Conservation (phyloP, 108 stramenopile species). For the Chaetoceros tenuissimus region DNA sequence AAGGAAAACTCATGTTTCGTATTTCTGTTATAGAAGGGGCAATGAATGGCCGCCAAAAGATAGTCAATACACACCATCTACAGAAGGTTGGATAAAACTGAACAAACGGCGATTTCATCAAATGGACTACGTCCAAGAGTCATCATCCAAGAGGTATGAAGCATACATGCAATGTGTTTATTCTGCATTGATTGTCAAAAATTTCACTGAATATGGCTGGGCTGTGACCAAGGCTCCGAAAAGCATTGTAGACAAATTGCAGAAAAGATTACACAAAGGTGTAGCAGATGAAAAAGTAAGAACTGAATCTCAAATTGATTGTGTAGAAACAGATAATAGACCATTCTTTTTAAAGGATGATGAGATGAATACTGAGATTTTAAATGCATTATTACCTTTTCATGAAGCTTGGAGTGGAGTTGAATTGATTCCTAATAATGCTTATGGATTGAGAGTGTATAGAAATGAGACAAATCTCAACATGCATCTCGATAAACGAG, state of each 20-base stretch:
- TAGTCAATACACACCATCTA: no score
- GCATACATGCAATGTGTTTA: slow-evolving; percentile 21
- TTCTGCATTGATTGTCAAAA: slow-evolving; percentile 18
- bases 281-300: not conserved
- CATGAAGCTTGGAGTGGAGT: slow-evolving; percentile 28
- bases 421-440: slow-evolving; percentile 22
- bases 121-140: no score
- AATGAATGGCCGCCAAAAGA: no score
- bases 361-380: not conserved
- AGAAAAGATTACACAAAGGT: not conserved
- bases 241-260: slow-evolving; percentile 14
- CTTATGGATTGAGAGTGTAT: slow-evolving; percentile 42
- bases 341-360: not conserved
- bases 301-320: not conserved
- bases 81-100: no score
- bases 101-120: no score
- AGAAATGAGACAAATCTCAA: slow-evolving; percentile 34
- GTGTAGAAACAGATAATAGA: not conserved
- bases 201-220: slow-evolving; percentile 40
- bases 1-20: no score
- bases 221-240: slow-evolving; percentile 23
- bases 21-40: no score
- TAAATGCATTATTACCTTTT: no score
- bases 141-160: slow-evolving; percentile 16
- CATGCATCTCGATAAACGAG: slow-evolving; percentile 48